Evolutionary conservation across 202 grass and related monocot genomes (phyloP), one percentile per base, ranked within the genome.

Genomic region (Carex arenaria): DNA sequence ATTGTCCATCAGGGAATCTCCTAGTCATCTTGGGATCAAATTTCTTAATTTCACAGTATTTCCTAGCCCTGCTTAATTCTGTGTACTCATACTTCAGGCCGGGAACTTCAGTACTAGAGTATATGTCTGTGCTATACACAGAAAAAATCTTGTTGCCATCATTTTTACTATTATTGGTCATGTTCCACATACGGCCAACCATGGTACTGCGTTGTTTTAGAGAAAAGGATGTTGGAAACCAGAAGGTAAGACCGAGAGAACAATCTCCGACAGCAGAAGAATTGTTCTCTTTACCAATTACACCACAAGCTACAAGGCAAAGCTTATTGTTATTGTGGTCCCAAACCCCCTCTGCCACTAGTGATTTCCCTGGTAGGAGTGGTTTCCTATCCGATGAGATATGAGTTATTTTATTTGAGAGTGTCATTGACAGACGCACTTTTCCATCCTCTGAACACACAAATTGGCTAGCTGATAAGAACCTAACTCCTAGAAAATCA

Each of bases 81-180:
- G 95, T 91, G 70, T 97, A 97, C 8, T 91, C 87, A 15, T 97
- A 97, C 34, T 87, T 93, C 55, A 93, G 30, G 31, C 92, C 95
- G 32, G 82, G 62, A 85, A 94, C 76, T 61, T 38, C 74, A 43
- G 81, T 54, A 47, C 78, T 83, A 11, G 71, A 72, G 72, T 83
- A 75, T 0, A 5, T 67, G 4, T 61, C 76, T 78, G 49, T 54
- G 61, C 51, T 77, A 49, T 80, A 51, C 17, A 86, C 43, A 73
- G 64, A 72, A 75, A 81, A 17, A 3, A 57, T 43, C 26, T 47
- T 91, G 59, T 88, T 85, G 30, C 80, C 80, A 28, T 45, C 80
- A 12, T 84, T 53, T 36, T 43, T 69, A 18, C 66, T 83, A 6
- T 82, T 54, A 84, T 83, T 23, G 38, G 69, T 85, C 0, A 60